Percentiles rank a stretch among this genome's conserved stretches.
These are phyloP conservation scores for Brettanomyces anomalus DNA, from an alignment of 805 yeast species.

Conservation along the genomic window DNA sequence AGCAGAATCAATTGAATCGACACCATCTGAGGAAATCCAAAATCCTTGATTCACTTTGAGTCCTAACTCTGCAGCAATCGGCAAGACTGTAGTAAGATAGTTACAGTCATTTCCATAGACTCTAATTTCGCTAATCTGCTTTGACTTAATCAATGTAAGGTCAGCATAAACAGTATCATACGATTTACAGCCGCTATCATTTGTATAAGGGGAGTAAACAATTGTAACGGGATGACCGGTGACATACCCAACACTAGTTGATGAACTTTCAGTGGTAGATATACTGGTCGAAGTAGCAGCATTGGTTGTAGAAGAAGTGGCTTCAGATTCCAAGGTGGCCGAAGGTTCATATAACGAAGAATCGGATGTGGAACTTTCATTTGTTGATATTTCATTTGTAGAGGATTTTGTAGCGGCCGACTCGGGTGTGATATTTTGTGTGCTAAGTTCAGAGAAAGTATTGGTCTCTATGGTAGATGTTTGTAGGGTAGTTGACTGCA, in stretches of 20 bases:
- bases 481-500: too few relatives aligned
- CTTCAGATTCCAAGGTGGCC: too few relatives aligned
- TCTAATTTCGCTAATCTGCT: conserved; percentile 61
- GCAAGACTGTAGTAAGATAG: conserved; percentile 54
- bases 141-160: conserved; percentile 43
- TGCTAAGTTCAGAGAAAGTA: too few relatives aligned
- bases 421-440: too few relatives aligned
- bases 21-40: conserved; percentile 64
- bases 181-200: conserved; percentile 61
- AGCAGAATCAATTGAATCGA: conserved; percentile 55
- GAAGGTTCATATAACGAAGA: not conserved
- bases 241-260: conserved; percentile 23
- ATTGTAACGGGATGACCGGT: conserved; percentile 42
- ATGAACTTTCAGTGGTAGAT: conserved; percentile 21
- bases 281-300: conserved; percentile 12
- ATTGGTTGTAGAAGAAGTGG: conserved; percentile 13
- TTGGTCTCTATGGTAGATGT: too few relatives aligned
- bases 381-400: not conserved
- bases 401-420: too few relatives aligned
- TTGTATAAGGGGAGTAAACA: conserved; percentile 72
- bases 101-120: conserved; percentile 85
- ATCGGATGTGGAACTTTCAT: not conserved
- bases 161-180: conserved; percentile 47
- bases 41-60: conserved; percentile 77
- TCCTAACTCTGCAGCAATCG: conserved; percentile 51